Evolutionary conservation across 2,329 filamentous ascomycete genomes (phyloP).

Genomic region (Calonectria ilicicola): DNA sequence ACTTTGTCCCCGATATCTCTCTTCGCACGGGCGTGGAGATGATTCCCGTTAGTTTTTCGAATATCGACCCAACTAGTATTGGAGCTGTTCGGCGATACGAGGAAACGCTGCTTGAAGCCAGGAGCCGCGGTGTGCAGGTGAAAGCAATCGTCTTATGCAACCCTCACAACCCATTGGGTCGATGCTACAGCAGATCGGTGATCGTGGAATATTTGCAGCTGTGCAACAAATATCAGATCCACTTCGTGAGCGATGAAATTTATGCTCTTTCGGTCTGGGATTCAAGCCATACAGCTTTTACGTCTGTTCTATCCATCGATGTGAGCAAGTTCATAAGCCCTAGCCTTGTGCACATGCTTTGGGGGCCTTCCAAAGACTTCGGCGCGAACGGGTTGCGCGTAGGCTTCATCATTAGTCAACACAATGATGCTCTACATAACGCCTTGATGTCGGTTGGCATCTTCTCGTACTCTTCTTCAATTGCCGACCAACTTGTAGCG

Average conservation of each 20-base stretch:
- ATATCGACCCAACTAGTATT: slow-evolving; percentile 55
- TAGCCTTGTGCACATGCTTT: slow-evolving; percentile 61
- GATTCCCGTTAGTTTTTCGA: slow-evolving; percentile 56
- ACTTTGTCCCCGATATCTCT: slow-evolving; percentile 58
- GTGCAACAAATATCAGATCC: slow-evolving; percentile 60
- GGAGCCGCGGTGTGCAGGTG: slow-evolving; percentile 53
- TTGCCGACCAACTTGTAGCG: slow-evolving; percentile 54
- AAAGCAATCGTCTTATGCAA: slow-evolving; percentile 62
- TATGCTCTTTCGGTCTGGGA: slow-evolving; percentile 64
- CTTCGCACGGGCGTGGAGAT: slow-evolving; percentile 55
- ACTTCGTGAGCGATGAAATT: slow-evolving; percentile 63
- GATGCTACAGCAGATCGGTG: slow-evolving; percentile 55
- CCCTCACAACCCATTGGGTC: slow-evolving; percentile 63
- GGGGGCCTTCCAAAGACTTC: slow-evolving; percentile 64
- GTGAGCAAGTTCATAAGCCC: slow-evolving; percentile 58
- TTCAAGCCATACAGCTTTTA: slow-evolving; percentile 50
- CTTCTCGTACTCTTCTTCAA: slow-evolving; percentile 57
- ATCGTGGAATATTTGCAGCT: slow-evolving; percentile 57
- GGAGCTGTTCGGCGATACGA: slow-evolving; percentile 59
- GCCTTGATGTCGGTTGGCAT: slow-evolving; percentile 51
- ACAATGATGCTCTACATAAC: slow-evolving; percentile 52
- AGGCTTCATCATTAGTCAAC: slow-evolving; percentile 61
- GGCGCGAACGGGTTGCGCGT: slow-evolving; percentile 66
- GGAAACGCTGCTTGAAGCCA: slow-evolving; percentile 51
- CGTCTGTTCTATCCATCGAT: slow-evolving; percentile 60